Percentiles rank a stretch among this genome's conserved stretches.
phyloP scores from a whole-genome alignment of 2,329 filamentous ascomycete genomes.

The Aspergillus viridinutans region DNA sequence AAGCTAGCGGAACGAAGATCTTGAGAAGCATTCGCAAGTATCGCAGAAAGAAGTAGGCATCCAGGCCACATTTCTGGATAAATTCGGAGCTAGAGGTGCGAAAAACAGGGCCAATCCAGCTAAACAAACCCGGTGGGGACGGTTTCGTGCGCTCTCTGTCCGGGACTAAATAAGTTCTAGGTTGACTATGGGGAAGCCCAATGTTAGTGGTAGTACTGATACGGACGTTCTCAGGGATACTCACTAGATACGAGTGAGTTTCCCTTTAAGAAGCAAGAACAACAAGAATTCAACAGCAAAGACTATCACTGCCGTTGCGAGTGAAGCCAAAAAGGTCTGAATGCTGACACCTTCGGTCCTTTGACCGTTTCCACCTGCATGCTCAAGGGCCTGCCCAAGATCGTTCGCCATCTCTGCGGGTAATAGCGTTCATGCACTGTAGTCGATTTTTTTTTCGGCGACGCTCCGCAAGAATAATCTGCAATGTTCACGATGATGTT shows the following conservation, averaged over 20 bases:
- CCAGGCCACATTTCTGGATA: conserved; percentile 91
- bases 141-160: conserved; percentile 77
- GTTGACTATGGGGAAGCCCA: conserved; percentile 53
- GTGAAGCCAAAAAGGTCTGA: conserved; percentile 60
- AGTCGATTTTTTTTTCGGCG: background rate
- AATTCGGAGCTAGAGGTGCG: conserved; percentile 73
- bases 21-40: conserved; percentile 82
- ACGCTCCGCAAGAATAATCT: background rate
- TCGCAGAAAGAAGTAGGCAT: conserved; percentile 95
- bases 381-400: conserved; percentile 32
- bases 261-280: conserved; percentile 75
- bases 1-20: conserved; percentile 81
- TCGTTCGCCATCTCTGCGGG: conserved; percentile 20
- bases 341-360: conserved; percentile 34
- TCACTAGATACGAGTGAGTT: conserved; percentile 77
- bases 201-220: conserved; percentile 1
- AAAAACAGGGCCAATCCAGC: conserved; percentile 57
- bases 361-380: conserved; percentile 33
- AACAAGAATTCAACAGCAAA: conserved; percentile 61
- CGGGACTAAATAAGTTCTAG: conserved; percentile 80
- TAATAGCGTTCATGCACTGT: conserved; percentile 3
- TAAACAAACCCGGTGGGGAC: conserved; percentile 57
- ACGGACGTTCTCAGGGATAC: conserved; percentile 26
- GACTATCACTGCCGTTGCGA: conserved; percentile 58
- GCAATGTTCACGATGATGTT: background rate